A percentile compares a stretch with the other conserved stretches of the same genome.
Evolutionary conservation across 495 filamentous ascomycete genomes (phyloP).

Genomic region (Penicillium ucsense): DNA sequence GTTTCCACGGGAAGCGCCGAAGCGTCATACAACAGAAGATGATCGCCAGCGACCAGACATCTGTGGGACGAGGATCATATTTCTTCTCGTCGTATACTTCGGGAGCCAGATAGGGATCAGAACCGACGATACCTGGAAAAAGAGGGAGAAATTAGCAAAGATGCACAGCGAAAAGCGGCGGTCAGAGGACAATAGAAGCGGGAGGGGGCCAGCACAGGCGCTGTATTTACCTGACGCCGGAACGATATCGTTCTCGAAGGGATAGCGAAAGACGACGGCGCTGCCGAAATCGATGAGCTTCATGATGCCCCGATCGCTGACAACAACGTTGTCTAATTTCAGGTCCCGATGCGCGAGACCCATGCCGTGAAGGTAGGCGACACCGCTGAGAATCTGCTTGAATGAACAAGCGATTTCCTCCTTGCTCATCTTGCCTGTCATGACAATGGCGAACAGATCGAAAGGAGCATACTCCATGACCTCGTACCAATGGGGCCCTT

Average conservation of each 20-base stretch:
- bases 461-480: slow-evolving; percentile 99
- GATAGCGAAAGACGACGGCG: slow-evolving; percentile 92
- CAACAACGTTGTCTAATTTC: slow-evolving; percentile 97
- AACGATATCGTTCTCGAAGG: slow-evolving; percentile 89
- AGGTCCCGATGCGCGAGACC: slow-evolving; percentile 92
- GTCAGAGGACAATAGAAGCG: too few species aligned
- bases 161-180: too few species aligned
- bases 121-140: slow-evolving; percentile 79
- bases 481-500: slow-evolving; percentile 93
- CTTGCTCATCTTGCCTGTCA: slow-evolving; percentile 96
- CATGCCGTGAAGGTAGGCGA: slow-evolving; percentile 97
- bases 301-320: slow-evolving; percentile 96
- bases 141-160: too few species aligned
- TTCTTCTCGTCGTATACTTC: slow-evolving; percentile 93
- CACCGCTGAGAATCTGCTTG: slow-evolving; percentile 87
- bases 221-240: slow-evolving; percentile 59
- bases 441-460: slow-evolving; percentile 96
- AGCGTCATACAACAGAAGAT: slow-evolving; percentile 99
- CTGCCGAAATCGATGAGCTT: slow-evolving; percentile 99
- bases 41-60: slow-evolving; percentile 97
- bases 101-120: slow-evolving; percentile 92
- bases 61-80: slow-evolving; percentile 88
- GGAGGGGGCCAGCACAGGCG: too few species aligned
- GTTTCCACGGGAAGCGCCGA: slow-evolving; percentile 94
- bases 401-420: slow-evolving; percentile 87